These are phyloP conservation scores for Bullera alba DNA, from an alignment of 768 basidiomycete genomes.

Conservation along the genomic window DNA sequence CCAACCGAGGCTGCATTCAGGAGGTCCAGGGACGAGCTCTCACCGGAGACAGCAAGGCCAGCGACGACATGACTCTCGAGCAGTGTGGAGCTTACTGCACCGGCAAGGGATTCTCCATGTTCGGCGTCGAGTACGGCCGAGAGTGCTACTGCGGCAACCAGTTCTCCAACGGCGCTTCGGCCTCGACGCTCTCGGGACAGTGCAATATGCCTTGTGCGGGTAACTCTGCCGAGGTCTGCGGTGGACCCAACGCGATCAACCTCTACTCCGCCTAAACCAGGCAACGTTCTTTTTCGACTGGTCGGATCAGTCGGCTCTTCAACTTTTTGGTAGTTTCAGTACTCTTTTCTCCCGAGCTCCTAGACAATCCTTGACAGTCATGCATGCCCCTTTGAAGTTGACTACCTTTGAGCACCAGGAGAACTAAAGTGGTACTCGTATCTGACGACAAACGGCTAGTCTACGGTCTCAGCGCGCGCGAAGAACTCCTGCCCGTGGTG, in stretches of 20 bases:
- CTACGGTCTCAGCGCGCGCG: too few species aligned
- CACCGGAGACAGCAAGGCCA: not conserved
- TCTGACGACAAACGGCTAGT: too few species aligned
- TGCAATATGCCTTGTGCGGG: constrained; percentile 74
- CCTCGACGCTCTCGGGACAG: constrained; percentile 26
- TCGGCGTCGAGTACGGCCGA: not conserved
- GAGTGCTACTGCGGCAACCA: not conserved
- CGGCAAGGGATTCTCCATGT: not conserved
- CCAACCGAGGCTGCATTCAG: not conserved
- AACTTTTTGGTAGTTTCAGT: too few species aligned
- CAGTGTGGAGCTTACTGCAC: not conserved
- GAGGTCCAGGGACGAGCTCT: not conserved
- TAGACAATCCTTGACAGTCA: too few species aligned
- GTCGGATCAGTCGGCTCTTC: too few species aligned
- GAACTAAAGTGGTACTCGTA: too few species aligned
- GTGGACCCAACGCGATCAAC: constrained; percentile 13
- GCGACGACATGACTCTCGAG: not conserved
- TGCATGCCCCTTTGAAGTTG: too few species aligned
- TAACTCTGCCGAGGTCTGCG: constrained; percentile 24
- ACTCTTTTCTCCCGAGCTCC: too few species aligned
- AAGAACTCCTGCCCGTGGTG: too few species aligned
- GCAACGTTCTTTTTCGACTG: too few species aligned
- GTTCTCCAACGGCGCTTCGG: not conserved
- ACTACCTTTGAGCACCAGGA: too few species aligned
- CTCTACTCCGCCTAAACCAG: too few species aligned